These are phyloP conservation scores for Alnus glutinosa DNA, from an alignment of 306 rosid species.

Conservation along the genomic window DNA sequence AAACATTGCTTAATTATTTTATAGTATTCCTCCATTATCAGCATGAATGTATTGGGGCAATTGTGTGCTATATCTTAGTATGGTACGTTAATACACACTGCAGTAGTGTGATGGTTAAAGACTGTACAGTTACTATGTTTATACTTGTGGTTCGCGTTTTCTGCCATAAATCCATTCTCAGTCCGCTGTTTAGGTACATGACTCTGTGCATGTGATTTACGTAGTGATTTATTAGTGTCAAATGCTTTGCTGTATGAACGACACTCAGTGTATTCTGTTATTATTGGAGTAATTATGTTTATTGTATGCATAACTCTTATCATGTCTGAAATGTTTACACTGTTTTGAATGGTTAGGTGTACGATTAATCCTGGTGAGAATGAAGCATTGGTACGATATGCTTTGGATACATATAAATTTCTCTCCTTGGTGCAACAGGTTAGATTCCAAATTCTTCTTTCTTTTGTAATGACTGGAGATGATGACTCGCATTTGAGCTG, in stretches of 20 bases:
- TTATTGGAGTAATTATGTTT: slow-evolving; percentile 1
- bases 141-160: neutral
- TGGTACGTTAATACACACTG: neutral
- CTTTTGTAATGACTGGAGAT: slow-evolving; percentile 20
- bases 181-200: neutral
- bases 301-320: neutral
- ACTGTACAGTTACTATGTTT: neutral
- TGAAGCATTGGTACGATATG: slow-evolving; percentile 94
- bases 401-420: slow-evolving; percentile 77
- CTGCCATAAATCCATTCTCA: neutral
- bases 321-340: slow-evolving; percentile 22
- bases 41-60: neutral
- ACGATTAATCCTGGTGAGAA: slow-evolving; percentile 98
- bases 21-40: neutral
- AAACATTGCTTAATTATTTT: neutral
- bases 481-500: slow-evolving; percentile 12
- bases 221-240: neutral
- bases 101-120: too few relatives aligned
- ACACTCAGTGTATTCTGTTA: neutral
- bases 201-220: neutral
- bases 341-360: slow-evolving; percentile 48
- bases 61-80: neutral
- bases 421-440: slow-evolving; percentile 88
- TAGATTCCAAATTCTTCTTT: slow-evolving; percentile 32
- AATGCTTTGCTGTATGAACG: slow-evolving; percentile 2